phyloP scores from a whole-genome alignment of 805 yeast species.

The Blastobotrys terrestris region DNA sequence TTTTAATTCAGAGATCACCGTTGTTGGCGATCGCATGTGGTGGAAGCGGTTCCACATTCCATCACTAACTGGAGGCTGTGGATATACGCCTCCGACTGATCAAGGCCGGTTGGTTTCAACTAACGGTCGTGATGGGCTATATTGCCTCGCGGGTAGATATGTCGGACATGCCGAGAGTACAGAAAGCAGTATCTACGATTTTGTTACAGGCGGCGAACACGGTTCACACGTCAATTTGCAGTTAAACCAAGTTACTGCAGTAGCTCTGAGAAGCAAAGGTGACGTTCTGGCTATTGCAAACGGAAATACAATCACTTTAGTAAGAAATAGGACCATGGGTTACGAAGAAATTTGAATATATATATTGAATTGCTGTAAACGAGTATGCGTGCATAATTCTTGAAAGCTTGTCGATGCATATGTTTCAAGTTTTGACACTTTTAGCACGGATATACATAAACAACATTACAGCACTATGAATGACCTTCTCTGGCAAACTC shows the following conservation, averaged over 20 bases:
- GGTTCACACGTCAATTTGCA: background rate
- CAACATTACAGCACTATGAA: too few species aligned
- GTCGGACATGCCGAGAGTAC: background rate
- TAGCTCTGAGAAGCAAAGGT: background rate
- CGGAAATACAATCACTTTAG: background rate
- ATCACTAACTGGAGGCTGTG: slow-evolving; percentile 31
- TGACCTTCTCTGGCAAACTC: slow-evolving; percentile 9
- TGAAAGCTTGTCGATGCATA: too few species aligned
- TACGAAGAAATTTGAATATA: background rate
- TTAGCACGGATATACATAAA: too few species aligned
- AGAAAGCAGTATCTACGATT: background rate
- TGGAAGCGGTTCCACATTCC: slow-evolving; percentile 28
- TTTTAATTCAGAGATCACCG: slow-evolving; percentile 24
- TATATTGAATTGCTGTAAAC: too few species aligned
- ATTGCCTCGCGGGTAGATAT: background rate
- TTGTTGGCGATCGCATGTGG: slow-evolving; percentile 32
- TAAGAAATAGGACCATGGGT: background rate
- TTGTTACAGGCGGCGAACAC: background rate
- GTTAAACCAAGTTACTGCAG: background rate
- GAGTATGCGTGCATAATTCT: too few species aligned
- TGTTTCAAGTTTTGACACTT: too few species aligned
- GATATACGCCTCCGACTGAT: slow-evolving; percentile 26
- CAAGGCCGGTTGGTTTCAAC: slow-evolving; percentile 21
- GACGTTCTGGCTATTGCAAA: background rate
- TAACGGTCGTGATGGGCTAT: background rate